phyloP scores from a whole-genome alignment of 1,284 basidiomycete species.

The Malassezia vespertilionis region DNA sequence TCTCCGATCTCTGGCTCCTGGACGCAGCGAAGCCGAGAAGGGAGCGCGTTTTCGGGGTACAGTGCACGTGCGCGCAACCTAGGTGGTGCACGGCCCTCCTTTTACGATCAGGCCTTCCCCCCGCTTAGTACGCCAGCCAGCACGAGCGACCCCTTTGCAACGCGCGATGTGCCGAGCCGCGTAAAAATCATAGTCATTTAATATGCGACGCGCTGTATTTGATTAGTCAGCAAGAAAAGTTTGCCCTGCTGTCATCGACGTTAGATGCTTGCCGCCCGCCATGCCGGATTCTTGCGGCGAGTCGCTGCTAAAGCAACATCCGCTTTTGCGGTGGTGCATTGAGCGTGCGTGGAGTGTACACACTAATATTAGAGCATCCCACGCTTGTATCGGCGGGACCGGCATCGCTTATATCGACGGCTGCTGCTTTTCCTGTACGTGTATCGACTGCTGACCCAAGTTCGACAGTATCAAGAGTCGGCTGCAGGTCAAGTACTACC shows the following conservation, averaged over 20 bases:
- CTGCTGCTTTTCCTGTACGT: conserved; percentile 39
- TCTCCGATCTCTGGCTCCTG: no score
- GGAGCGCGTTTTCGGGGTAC: neutral
- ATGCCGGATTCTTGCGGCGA: conserved; percentile 1
- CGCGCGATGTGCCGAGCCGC: conserved; percentile 9
- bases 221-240: neutral
- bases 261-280: neutral
- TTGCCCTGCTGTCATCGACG: no score
- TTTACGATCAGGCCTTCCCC: no score
- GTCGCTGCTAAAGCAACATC: conserved; percentile 3
- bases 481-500: conserved; percentile 44
- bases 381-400: conserved; percentile 42
- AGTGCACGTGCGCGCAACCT: no score
- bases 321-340: no score
- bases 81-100: no score
- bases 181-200: conserved; percentile 8
- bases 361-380: conserved; percentile 30
- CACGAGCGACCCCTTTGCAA: conserved; percentile 3
- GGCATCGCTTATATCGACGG: conserved; percentile 41
- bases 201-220: neutral
- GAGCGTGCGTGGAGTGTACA: no score
- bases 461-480: conserved; percentile 43
- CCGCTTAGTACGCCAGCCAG: no score
- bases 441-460: neutral
- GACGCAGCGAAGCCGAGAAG: no score